These are phyloP conservation scores for Friedmanniomyces simplex DNA, from an alignment of 495 filamentous ascomycete genomes.

Conservation along the genomic window DNA sequence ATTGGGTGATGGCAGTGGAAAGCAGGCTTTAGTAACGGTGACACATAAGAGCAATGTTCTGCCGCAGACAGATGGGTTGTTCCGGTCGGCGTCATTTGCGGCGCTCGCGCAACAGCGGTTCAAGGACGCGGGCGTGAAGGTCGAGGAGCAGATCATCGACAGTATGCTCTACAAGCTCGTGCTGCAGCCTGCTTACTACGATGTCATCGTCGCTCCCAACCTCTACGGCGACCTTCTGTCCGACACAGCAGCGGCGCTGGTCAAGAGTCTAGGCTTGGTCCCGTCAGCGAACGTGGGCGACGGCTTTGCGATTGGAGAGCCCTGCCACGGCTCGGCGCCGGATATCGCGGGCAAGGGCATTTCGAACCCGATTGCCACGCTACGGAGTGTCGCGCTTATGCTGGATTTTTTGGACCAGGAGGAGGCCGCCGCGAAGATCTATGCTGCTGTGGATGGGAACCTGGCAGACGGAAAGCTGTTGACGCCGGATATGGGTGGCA, in stretches of 20 bases:
- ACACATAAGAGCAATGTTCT: slow-evolving; percentile 98
- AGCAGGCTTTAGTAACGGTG: slow-evolving; percentile 77
- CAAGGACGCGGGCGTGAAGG: slow-evolving; percentile 48
- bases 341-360: slow-evolving; percentile 90
- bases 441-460: slow-evolving; percentile 84
- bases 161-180: slow-evolving; percentile 99
- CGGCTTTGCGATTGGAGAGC: slow-evolving; percentile 91
- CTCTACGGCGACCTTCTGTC: slow-evolving; percentile 95
- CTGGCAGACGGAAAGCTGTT: slow-evolving; percentile 71
- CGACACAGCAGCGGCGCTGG: slow-evolving; percentile 89
- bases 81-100: slow-evolving; percentile 65
- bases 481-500: slow-evolving; percentile 86
- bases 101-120: slow-evolving; percentile 50
- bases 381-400: slow-evolving; percentile 87
- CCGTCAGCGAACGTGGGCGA: slow-evolving; percentile 96
- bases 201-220: slow-evolving; percentile 96
- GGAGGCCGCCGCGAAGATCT: slow-evolving; percentile 76
- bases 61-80: slow-evolving; percentile 91
- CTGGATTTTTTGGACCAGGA: slow-evolving; percentile 87
- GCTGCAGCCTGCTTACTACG: slow-evolving; percentile 85
- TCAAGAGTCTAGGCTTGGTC: slow-evolving; percentile 87
- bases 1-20: slow-evolving; percentile 42
- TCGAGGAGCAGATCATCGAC: slow-evolving; percentile 98
- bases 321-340: slow-evolving; percentile 90
- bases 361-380: slow-evolving; percentile 91